These are phyloP conservation scores for Mortierella sp. DNA, from an alignment of 371 early-diverging fungal genomes.

Conservation along the genomic window DNA sequence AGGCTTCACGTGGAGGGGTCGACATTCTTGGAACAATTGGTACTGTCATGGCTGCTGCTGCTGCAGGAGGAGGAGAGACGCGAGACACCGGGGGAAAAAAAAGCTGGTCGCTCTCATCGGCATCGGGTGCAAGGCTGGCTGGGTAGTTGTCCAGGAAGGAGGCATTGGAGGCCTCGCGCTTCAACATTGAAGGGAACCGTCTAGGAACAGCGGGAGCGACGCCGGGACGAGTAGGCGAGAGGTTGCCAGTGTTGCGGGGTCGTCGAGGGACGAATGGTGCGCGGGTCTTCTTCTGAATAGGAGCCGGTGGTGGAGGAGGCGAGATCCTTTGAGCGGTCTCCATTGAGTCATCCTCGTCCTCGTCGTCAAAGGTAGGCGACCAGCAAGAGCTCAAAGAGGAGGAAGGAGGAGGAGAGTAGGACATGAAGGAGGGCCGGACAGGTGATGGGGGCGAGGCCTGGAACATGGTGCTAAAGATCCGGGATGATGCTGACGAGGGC, in stretches of 20 bases:
- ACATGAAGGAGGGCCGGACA: slow-evolving; percentile 30
- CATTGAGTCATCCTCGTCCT: slow-evolving; percentile 20
- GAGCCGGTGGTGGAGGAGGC: slow-evolving; percentile 8
- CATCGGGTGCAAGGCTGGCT: slow-evolving; percentile 15
- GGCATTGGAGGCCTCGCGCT: slow-evolving; percentile 42
- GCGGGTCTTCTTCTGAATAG: slow-evolving; percentile 6
- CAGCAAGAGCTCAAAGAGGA: slow-evolving; percentile 42
- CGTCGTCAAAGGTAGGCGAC: slow-evolving; percentile 28
- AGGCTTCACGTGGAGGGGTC: slow-evolving; percentile 14
- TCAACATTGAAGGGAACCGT: slow-evolving; percentile 40
- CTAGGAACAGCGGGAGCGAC: background rate
- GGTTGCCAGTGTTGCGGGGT: slow-evolving; percentile 25
- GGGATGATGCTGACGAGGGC: slow-evolving; percentile 13
- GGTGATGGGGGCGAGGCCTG: slow-evolving; percentile 36
- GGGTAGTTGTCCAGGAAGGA: slow-evolving; percentile 40
- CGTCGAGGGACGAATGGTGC: slow-evolving; percentile 35
- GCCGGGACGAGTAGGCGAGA: background rate
- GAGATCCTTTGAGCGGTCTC: background rate
- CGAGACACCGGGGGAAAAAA: background rate
- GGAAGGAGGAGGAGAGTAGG: slow-evolving; percentile 39
- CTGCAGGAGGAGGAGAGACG: background rate
- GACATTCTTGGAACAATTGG: slow-evolving; percentile 7
- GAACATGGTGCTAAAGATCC: slow-evolving; percentile 22
- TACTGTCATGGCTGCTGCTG: background rate
- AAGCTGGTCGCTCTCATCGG: background rate